phyloP scores from a whole-genome alignment of 495 filamentous ascomycete species.

The Penicillium waksmanii region DNA sequence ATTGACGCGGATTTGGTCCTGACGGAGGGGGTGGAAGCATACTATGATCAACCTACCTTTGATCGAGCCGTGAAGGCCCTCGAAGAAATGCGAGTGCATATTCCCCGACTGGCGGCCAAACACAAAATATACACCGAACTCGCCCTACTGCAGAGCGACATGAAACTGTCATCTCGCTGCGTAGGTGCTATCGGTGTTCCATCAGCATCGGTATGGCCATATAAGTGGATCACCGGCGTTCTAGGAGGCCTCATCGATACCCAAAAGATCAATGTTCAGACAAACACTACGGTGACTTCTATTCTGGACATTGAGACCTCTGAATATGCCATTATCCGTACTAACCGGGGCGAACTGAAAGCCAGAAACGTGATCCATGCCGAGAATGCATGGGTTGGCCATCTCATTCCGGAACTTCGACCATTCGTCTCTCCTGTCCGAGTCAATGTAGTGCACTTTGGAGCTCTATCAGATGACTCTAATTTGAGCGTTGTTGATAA shows the following conservation, averaged over 20 bases:
- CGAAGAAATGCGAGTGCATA: background rate
- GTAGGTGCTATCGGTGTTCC: background rate
- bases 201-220: conserved; percentile 5
- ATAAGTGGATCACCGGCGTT: conserved; percentile 4
- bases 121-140: conserved; percentile 1
- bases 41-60: background rate
- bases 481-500: background rate
- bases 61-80: background rate
- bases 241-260: background rate
- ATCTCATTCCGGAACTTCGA: conserved; percentile 3
- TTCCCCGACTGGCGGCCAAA: background rate
- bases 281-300: conserved; percentile 4
- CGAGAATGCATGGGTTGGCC: conserved; percentile 3
- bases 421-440: conserved; percentile 5
- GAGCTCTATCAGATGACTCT: background rate
- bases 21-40: conserved; percentile 1
- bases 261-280: background rate
- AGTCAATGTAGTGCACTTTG: conserved; percentile 7
- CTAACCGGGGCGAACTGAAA: background rate
- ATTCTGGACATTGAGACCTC: background rate
- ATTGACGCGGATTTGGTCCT: background rate
- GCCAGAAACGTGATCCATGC: conserved; percentile 8
- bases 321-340: conserved; percentile 1
- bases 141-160: background rate
- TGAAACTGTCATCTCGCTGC: background rate